Base-by-base conservation (phyloP, 2,329 filamentous ascomycete genomes). In the Cladosporium colombiae region DNA sequence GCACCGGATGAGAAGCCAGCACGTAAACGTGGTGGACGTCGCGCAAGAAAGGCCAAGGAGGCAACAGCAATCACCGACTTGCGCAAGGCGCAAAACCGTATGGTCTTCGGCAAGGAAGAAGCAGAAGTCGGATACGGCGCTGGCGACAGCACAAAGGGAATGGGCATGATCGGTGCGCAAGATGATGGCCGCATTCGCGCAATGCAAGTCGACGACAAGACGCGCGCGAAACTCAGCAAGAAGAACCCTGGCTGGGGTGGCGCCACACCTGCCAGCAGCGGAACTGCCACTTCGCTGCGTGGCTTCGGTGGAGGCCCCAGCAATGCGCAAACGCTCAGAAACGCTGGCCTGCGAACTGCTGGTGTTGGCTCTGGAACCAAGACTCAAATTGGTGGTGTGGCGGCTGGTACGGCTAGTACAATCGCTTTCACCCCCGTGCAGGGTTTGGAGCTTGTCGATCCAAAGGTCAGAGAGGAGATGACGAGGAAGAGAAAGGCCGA, bases 161-260 rank as follows among this genome's bases (percentile, higher is more conserved):
- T 99, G 77, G 95, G 95, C 65, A 98, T 98, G 95, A 93, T 99
- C 69, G 95, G 95, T 0, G 89, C 92, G 74, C 83, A 88, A 69
- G 91, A 93, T 75, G 92, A 93, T 69, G 95, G 95, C n/a, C 88
- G 91, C 14, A 91, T 99, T 68, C 91, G 95, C 65, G 89, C 89
- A 37, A 85, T 91, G 60, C 93, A 97, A 79, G 90, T 99, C 74
- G 95, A 99, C 77, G 91, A 95, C 76, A 89, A 94, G 66, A 99
- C 95, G 4, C 88, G 92, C 65, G 95, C 95, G 53, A 97, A 96
- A 78, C 87, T 99, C 52, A 92, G 91, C 75, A 93, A 93, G 77
- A 97, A 96, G 81, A 96, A 94, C 80, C 93, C 96, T 73, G 95
- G 95, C 29, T 99, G 95, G 95, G 94, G 93, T 64, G 88, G 85